Evolutionary conservation across 2,329 filamentous ascomycete species (phyloP).

Genomic region (Cladosporium sp.): DNA sequence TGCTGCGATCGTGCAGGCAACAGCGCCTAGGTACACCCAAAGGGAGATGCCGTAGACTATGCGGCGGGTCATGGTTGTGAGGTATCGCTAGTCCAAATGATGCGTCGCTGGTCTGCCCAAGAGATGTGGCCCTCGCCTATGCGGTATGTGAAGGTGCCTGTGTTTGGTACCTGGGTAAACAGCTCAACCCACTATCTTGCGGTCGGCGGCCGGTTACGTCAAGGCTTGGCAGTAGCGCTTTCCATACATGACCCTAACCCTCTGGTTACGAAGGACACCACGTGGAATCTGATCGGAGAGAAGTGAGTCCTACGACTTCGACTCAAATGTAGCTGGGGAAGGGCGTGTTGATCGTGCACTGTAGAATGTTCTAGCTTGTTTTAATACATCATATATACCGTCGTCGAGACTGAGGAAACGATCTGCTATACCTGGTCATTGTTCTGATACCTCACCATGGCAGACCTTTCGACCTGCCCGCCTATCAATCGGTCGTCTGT

Average conservation of each 20-base stretch:
- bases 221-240: not conserved
- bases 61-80: constrained; percentile 42
- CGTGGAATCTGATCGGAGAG: constrained; percentile 6
- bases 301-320: not conserved
- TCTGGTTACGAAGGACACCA: not conserved
- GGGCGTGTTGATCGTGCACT: not conserved
- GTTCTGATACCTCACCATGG: constrained; percentile 34
- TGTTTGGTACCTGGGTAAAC: not conserved
- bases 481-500: constrained; percentile 72
- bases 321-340: not conserved
- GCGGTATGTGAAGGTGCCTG: not conserved
- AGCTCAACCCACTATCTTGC: not conserved
- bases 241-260: not conserved
- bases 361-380: constrained; percentile 1
- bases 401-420: too few relatives aligned
- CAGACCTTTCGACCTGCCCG: constrained; percentile 43
- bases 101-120: not conserved
- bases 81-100: not conserved
- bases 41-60: constrained; percentile 47
- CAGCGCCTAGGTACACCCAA: constrained; percentile 52
- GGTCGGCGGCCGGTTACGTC: constrained; percentile 1
- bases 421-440: too few relatives aligned
- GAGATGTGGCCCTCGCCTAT: not conserved
- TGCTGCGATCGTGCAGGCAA: constrained; percentile 65
- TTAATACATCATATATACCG: not conserved